Conservation (phyloP, 1,284 basidiomycete genomes). For the Ganoderma multipileum region DNA sequence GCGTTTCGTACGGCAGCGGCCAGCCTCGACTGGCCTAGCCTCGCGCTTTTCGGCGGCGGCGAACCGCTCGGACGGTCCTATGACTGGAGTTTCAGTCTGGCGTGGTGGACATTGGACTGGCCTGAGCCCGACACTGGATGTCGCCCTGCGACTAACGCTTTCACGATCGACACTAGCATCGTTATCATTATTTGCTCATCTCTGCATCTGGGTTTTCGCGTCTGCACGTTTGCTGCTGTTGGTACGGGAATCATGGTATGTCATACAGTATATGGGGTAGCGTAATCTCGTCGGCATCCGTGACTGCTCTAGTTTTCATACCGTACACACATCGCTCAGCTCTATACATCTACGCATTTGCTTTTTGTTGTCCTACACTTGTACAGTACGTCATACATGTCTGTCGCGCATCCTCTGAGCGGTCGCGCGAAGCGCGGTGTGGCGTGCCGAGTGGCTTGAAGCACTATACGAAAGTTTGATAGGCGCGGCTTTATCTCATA, state of each 20-base stretch:
- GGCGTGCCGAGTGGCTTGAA: not conserved
- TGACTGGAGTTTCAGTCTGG: not conserved
- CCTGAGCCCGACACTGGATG: too few species aligned
- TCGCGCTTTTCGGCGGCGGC: not conserved
- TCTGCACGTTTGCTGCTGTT: not conserved
- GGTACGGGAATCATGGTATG: not conserved
- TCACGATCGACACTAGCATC: not conserved
- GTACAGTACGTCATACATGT: not conserved
- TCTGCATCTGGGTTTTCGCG: not conserved
- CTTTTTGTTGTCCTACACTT: not conserved
- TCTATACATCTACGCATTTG: not conserved
- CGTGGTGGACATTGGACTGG: not conserved
- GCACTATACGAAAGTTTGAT: not conserved
- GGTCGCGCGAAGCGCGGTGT: not conserved
- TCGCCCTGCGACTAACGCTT: not conserved
- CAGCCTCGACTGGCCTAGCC: not conserved
- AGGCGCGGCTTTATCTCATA: not conserved
- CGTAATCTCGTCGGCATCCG: not conserved
- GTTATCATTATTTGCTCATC: slow-evolving; percentile 9
- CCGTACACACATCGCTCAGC: not conserved
- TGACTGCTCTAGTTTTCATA: not conserved
- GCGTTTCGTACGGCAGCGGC: not conserved
- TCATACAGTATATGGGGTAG: not conserved
- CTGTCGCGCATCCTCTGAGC: not conserved
- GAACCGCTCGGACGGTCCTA: not conserved